Conservation (phyloP, 805 yeast species). For the Nakazawaea populi region DNA sequence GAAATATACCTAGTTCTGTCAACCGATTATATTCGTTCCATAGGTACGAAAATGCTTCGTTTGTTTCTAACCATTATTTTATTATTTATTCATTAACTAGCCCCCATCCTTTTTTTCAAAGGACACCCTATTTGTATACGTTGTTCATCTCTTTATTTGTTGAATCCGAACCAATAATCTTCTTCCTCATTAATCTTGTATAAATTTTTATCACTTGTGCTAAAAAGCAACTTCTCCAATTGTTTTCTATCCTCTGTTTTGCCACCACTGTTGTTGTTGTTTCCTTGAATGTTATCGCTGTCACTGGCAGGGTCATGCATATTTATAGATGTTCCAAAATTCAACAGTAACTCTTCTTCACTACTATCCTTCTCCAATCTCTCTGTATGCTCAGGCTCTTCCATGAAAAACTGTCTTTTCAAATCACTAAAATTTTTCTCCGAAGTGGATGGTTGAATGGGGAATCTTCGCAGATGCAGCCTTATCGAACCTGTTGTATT, state of each 20-base stretch:
- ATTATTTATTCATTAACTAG: too few relatives aligned
- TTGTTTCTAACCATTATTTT: too few relatives aligned
- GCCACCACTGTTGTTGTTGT: neutral
- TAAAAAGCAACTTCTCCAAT: constrained; percentile 1
- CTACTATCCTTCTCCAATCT: neutral
- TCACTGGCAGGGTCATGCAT: neutral
- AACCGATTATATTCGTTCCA: too few relatives aligned
- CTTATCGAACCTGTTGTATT: constrained; percentile 10
- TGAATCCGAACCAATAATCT: constrained; percentile 11
- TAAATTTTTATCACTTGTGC: constrained; percentile 1
- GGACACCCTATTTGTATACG: too few relatives aligned
- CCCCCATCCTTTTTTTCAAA: too few relatives aligned
- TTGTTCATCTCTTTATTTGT: neutral
- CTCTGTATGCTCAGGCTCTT: neutral
- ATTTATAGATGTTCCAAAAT: neutral
- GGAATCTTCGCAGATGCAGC: neutral
- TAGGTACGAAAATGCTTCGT: too few relatives aligned
- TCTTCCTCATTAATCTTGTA: constrained; percentile 7
- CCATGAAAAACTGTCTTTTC: constrained; percentile 1
- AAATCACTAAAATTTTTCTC: constrained; percentile 6
- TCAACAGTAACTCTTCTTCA: constrained; percentile 2
- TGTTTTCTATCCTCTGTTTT: neutral
- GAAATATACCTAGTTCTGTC: constrained; percentile 7
- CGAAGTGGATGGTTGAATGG: neutral
- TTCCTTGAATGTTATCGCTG: neutral